phyloP scores from a whole-genome alignment of 2,329 filamentous ascomycete species.

The Hymenoscyphus fraxineus region DNA sequence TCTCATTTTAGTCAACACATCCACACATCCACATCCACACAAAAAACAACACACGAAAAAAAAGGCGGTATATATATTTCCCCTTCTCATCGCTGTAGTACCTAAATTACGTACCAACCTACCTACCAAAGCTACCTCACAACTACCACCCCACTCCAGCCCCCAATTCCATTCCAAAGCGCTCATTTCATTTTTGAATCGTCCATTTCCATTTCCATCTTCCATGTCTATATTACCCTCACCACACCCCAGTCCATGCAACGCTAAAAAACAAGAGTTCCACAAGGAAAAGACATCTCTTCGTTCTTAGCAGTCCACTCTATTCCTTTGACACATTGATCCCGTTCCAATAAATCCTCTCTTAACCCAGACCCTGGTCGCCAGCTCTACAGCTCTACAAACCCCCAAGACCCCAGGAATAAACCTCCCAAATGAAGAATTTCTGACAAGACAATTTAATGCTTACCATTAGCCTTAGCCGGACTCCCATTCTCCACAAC shows the following conservation, averaged over 20 bases:
- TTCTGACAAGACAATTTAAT: background rate
- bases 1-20: too few species aligned
- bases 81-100: too few species aligned
- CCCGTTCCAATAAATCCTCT: background rate
- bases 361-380: too few species aligned
- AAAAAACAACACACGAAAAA: too few species aligned
- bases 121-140: too few species aligned
- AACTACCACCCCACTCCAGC: too few species aligned
- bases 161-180: too few species aligned
- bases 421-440: background rate
- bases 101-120: too few species aligned
- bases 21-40: too few species aligned
- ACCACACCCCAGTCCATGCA: background rate
- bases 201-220: background rate
- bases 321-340: background rate
- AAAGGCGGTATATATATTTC: too few species aligned
- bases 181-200: too few species aligned
- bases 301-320: background rate
- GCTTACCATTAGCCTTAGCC: background rate
- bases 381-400: too few species aligned
- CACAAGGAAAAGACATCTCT: background rate
- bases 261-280: background rate
- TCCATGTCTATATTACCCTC: background rate
- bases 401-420: background rate
- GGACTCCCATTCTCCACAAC: background rate